These are phyloP conservation scores for Apiotrichum laibachii DNA, from an alignment of 1,284 basidiomycete genomes.

Conservation along the genomic window DNA sequence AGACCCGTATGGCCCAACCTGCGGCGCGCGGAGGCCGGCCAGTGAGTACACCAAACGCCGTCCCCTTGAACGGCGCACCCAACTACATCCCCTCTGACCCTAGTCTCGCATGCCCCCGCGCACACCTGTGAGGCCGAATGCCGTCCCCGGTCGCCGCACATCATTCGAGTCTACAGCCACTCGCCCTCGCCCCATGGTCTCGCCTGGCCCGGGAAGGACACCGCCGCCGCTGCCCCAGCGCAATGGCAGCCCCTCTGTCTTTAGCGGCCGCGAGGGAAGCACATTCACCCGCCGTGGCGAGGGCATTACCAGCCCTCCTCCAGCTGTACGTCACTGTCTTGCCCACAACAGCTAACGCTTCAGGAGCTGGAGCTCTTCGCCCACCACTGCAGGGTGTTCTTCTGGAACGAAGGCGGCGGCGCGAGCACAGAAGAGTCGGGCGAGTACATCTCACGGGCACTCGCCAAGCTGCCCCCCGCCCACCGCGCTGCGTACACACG, in stretches of 20 bases:
- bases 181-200: background rate
- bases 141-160: background rate
- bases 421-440: constrained; percentile 28
- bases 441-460: constrained; percentile 36
- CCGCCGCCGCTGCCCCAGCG: constrained; percentile 15
- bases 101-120: background rate
- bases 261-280: constrained; percentile 34
- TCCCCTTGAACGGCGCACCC: background rate
- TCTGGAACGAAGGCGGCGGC: constrained; percentile 24
- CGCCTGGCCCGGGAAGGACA: background rate
- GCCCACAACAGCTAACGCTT: background rate
- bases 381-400: constrained; percentile 43
- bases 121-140: background rate
- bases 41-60: background rate
- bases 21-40: background rate
- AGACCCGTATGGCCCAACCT: background rate
- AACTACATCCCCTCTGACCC: too few relatives aligned
- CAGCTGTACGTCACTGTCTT: constrained; percentile 19
- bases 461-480: constrained; percentile 36
- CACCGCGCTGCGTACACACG: constrained; percentile 45
- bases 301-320: constrained; percentile 28
- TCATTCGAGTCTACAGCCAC: background rate
- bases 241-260: constrained; percentile 11
- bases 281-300: constrained; percentile 23
- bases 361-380: constrained; percentile 42